phyloP scores from a whole-genome alignment of 2,329 filamentous ascomycete genomes.

The Thielaviopsis punctulata region DNA sequence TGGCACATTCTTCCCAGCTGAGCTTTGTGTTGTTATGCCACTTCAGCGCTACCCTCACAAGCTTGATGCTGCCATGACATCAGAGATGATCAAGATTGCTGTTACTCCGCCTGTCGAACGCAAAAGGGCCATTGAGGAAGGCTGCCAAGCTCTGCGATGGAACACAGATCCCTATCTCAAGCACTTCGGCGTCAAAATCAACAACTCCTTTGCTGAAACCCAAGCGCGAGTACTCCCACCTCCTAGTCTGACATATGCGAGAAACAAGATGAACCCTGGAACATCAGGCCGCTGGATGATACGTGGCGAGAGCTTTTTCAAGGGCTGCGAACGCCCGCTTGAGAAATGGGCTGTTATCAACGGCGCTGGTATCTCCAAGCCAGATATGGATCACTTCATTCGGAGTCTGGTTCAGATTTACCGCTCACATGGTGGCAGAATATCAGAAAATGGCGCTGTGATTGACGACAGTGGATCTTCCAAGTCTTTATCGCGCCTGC shows the following conservation, averaged over 20 bases:
- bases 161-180: slow-evolving; percentile 48
- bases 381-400: slow-evolving; percentile 19
- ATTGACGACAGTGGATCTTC: too few species aligned
- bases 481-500: too few species aligned
- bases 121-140: slow-evolving; percentile 47
- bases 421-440: slow-evolving; percentile 31
- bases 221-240: slow-evolving; percentile 54
- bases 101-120: slow-evolving; percentile 60
- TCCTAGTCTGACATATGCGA: slow-evolving; percentile 29
- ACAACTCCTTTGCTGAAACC: slow-evolving; percentile 42
- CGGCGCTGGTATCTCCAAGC: not conserved
- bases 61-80: slow-evolving; percentile 46
- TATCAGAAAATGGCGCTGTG: slow-evolving; percentile 16
- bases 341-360: not conserved
- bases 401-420: slow-evolving; percentile 29
- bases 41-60: slow-evolving; percentile 49
- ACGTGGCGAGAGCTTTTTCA: slow-evolving; percentile 34
- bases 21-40: slow-evolving; percentile 33
- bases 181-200: slow-evolving; percentile 59
- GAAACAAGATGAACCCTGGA: slow-evolving; percentile 39
- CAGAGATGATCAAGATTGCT: slow-evolving; percentile 83
- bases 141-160: slow-evolving; percentile 53
- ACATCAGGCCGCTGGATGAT: slow-evolving; percentile 72
- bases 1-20: slow-evolving; percentile 40
- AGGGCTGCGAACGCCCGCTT: not conserved